Evolutionary conservation across 768 basidiomycete genomes (phyloP), one percentile per base, ranked within the genome.

Genomic region (Pulveroboletus sp.): DNA sequence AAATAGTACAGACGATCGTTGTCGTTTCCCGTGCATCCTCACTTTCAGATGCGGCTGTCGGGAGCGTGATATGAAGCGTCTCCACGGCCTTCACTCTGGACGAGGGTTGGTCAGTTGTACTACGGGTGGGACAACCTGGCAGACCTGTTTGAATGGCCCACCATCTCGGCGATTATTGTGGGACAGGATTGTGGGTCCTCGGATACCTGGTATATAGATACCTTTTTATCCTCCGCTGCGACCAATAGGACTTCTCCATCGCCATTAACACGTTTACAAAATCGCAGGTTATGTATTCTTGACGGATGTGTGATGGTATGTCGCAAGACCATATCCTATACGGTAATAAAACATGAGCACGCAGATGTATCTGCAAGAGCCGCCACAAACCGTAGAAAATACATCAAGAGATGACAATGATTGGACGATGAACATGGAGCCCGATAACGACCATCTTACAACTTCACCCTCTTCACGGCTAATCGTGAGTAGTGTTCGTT

Each of bases 171-270:
- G 26, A 89, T 71, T n/a, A 91, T 67, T 7, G 61, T 73, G 1
- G 88, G 86, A 2, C 71, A 47, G 6, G 59, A 63, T 8, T 74
- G 66, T 3, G 67, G 65, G 48, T 82, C 76, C 13, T 70, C 61
- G 5, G 75, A 73, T 28, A 89, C 54, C 42, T 78, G 76, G 69
- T 94, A 97, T 9, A 93, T 71, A 2, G 92, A 80, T 2, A 91
- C 73, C 60, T 89, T 89, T 57, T 87, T 92, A 65, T 97, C 93
- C 69, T 99, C 96, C 6, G 87, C 93, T 3, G 82, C 89, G 7
- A 84, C 89, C 44, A 95, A 74, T 7, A 97, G 71, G 30, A 94
- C 65, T 59, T 93, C 87, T 37, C 78, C 80, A 0, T 71, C 67
- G 2, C 76, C 78, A 24, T 71, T 69, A 0, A 79, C 75, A 40